Evolutionary conservation across 768 basidiomycete species (phyloP).

Genomic region (Phanerochaete carnosa): DNA sequence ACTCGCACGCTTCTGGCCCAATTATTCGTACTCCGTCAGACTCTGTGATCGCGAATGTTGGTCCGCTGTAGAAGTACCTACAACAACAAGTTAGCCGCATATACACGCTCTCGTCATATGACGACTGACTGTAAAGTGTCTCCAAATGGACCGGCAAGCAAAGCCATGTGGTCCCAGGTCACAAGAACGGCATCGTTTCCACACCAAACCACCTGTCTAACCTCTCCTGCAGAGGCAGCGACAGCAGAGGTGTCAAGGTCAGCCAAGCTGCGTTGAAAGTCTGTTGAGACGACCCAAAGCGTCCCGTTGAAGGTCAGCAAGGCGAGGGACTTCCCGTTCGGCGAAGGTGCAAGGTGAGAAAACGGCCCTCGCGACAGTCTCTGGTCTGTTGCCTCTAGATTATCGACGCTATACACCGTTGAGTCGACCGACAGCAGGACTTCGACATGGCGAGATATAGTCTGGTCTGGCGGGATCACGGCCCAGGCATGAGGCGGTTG

Average conservation of each 20-base stretch:
- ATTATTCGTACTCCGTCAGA: conserved; percentile 87
- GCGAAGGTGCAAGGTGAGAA: conserved; percentile 81
- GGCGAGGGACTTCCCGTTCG: conserved; percentile 90
- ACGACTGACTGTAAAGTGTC: conserved; percentile 73
- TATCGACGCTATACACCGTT: conserved; percentile 84
- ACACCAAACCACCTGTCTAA: conserved; percentile 88
- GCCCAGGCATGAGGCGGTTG: conserved; percentile 85
- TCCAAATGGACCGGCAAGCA: conserved; percentile 91
- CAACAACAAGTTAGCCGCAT: not conserved
- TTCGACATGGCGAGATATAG: conserved; percentile 86
- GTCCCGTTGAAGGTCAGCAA: conserved; percentile 68
- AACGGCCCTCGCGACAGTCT: conserved; percentile 88
- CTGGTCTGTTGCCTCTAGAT: conserved; percentile 86
- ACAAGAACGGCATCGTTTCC: conserved; percentile 92
- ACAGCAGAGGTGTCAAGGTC: conserved; percentile 75
- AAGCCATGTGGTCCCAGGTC: conserved; percentile 72
- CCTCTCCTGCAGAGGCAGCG: conserved; percentile 50
- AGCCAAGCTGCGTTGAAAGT: conserved; percentile 85
- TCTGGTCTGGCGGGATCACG: conserved; percentile 85
- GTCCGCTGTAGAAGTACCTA: conserved; percentile 79
- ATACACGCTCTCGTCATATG: conserved; percentile 3
- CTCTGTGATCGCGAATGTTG: conserved; percentile 80
- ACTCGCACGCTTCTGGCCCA: conserved; percentile 75
- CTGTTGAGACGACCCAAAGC: conserved; percentile 93
- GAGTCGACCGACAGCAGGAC: conserved; percentile 79